Base-by-base conservation (phyloP, 148 eudicot genomes). In the Bassia scoparia region DNA sequence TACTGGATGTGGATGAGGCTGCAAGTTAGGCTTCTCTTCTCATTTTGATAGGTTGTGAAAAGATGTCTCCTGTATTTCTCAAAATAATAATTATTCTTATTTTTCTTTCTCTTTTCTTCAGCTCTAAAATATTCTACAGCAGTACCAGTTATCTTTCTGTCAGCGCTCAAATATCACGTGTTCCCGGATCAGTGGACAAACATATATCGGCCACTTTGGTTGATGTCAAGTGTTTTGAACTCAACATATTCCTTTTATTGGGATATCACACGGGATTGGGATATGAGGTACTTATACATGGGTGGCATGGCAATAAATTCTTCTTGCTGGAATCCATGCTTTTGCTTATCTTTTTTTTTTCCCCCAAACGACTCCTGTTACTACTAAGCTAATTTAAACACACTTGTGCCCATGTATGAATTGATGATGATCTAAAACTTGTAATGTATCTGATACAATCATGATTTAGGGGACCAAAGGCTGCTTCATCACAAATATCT, bases 71-170 rank as follows among this genome's bases (percentile, higher is more conserved):
- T 59, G 33, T 34, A 24, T 5, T 37, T 21, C 43, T 27, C 37
- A 75, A 7, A 54, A 38, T 71, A 2, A 7, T 82, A 73, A 84
- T 65, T 24, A 9, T 37, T 24, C 70, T 53, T 63, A 23, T 44
- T 6, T 62, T 63, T 33, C 81, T 52, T 48, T 46, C 64, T 61
- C 87, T 78, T 46, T 69, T 61, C 87, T 78, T 83, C 99, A 95
- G 99, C 99, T 73, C 81, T 95, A 63, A 95, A 95, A 80, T 95
- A 95, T 80, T 89, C 97, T n/a, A 95, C 99, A 5, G 99, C 97
- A 49, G 84, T 95, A 66, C 97, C 97, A 13, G 97, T 95, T 76
- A 95, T 95, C 72, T 91, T 92, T 72, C 96, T 95, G 60, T 95
- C 99, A 33, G 99, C 98, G 44, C 96, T 94, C 78, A 94, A 94